A percentile compares a stretch with the other conserved stretches of the same genome.
phyloP scores from a whole-genome alignment of 768 basidiomycete species.

The Thelephora ganbajun region DNA sequence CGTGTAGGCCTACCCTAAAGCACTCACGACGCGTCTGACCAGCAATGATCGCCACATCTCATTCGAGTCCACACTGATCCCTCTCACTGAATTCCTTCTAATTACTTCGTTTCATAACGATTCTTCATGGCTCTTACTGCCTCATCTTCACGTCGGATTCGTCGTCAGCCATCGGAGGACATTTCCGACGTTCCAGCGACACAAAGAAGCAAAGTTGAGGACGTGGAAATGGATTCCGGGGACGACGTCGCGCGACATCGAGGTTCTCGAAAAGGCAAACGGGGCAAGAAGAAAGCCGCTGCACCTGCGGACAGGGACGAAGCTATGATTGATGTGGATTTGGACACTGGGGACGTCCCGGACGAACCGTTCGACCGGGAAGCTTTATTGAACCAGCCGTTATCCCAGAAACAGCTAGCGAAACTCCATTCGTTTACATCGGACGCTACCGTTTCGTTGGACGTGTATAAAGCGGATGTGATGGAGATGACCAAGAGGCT shows the following conservation, averaged over 20 bases:
- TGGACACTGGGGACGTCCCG: neutral
- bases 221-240: neutral
- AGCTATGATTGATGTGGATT: neutral
- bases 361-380: slow-evolving; percentile 13
- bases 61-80: no score
- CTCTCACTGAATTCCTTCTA: no score
- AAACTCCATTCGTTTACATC: slow-evolving; percentile 42
- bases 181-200: neutral
- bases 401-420: slow-evolving; percentile 34
- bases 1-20: no score
- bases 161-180: neutral
- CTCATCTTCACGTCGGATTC: neutral
- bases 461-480: slow-evolving; percentile 29
- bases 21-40: no score
- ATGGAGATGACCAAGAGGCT: slow-evolving; percentile 35
- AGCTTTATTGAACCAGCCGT: slow-evolving; percentile 51
- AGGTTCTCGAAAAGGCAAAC: neutral
- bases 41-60: no score
- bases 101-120: no score
- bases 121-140: neutral
- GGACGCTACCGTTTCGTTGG: slow-evolving; percentile 49
- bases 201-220: neutral
- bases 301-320: neutral
- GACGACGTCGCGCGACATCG: neutral
- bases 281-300: neutral